phyloP scores from a whole-genome alignment of 805 yeast species.

The Kazachstania taianensis region DNA sequence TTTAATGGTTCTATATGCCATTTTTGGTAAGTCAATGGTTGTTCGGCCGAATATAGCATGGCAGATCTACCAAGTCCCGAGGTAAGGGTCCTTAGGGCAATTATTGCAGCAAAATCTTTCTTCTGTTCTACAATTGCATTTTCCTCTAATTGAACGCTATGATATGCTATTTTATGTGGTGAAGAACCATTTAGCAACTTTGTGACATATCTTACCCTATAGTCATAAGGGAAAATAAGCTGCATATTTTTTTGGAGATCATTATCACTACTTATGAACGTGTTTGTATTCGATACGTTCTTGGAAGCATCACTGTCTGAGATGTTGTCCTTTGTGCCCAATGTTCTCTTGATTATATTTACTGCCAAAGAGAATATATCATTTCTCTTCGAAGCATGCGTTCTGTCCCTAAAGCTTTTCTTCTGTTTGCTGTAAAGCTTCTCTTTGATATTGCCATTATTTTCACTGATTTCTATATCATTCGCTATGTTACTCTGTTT shows the following conservation, averaged over 20 bases:
- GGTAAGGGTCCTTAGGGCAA: constrained; percentile 63
- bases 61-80: constrained; percentile 27
- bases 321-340: neutral
- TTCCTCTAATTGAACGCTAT: constrained; percentile 41
- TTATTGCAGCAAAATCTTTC: constrained; percentile 46
- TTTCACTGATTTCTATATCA: neutral
- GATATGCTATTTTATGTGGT: constrained; percentile 17
- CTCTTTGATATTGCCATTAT: too few species aligned
- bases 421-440: neutral
- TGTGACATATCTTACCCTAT: constrained; percentile 70
- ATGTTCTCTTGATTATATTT: constrained; percentile 41
- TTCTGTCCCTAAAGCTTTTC: neutral
- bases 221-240: constrained; percentile 64
- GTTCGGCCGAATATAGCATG: constrained; percentile 30
- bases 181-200: constrained; percentile 40
- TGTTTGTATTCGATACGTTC: neutral
- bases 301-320: neutral
- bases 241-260: constrained; percentile 22
- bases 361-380: constrained; percentile 11
- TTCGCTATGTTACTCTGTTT: neutral
- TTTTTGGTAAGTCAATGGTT: constrained; percentile 76
- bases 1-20: constrained; percentile 72
- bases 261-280: constrained; percentile 2
- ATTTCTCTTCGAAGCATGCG: neutral
- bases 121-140: constrained; percentile 44